Evolutionary conservation across 306 rosid species (phyloP), one percentile per base, ranked within the genome.

Genomic region (Glycine tomentella): DNA sequence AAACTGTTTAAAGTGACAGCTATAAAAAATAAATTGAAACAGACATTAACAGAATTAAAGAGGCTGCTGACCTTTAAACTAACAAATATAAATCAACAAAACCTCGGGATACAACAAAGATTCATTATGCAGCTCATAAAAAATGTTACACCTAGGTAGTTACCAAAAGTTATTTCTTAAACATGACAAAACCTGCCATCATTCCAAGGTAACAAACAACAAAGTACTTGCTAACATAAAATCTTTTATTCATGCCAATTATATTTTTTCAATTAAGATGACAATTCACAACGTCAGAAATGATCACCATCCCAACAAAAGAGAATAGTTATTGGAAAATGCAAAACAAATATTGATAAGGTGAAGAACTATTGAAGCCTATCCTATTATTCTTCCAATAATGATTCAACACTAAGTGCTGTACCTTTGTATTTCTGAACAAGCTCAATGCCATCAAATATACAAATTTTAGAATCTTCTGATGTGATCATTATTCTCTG

Each of bases 381-480:
- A 64, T 64, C 20, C 40, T 40, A 14, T 20, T 53, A 33, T 17
- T 31, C 10, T 33, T 34, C 44, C 4, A 12, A 49, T 17, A 34
- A 48, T 52, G 69, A 53, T 16, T 55, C 44, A 57, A 16, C 63
- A 76, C 31, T 10, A 13, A 11, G 44, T 12, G 14, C 11, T 65
- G 8, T 78, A 91, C 97, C 95, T 89, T 67, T 88, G 84, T 77
- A 92, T 81, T 88, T 90, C 84, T 74, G 80, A 75, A 84, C 52
- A 53, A 89, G 74, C 68, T 90, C 85, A 61, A 59, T 82, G n/a
- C 93, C 90, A 74, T 92, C 89, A 15, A 89, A 84, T 64, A 92
- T 65, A 8, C 87, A 87, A 52, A 92, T 68, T 86, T 90, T 90
- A 3, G 91, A 89, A 84, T 92, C 97, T 88, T 89, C 95, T 15